A percentile compares a stretch with the other conserved stretches of the same genome.
Evolutionary conservation across 2,329 filamentous ascomycete species (phyloP).

Genomic region (Neonectria neomacrospora): DNA sequence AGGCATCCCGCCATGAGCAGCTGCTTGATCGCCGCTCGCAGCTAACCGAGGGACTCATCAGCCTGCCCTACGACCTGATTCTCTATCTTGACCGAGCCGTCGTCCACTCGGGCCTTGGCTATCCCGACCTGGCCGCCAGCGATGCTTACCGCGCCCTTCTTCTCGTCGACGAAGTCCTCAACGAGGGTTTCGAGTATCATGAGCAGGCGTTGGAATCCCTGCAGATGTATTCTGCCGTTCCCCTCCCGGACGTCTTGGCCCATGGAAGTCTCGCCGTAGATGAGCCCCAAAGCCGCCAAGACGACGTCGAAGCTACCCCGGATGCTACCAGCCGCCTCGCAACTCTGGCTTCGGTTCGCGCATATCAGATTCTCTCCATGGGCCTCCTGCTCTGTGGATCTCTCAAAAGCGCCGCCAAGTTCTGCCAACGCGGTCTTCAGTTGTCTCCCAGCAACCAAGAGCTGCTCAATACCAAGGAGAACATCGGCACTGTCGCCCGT

Average conservation of each 20-base stretch:
- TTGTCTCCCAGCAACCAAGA: constrained; percentile 65
- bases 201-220: constrained; percentile 70
- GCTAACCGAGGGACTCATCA: constrained; percentile 65
- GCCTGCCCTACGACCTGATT: constrained; percentile 69
- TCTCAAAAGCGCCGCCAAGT: constrained; percentile 73
- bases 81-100: constrained; percentile 76
- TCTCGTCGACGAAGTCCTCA: constrained; percentile 80
- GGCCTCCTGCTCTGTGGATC: constrained; percentile 73
- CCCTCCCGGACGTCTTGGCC: constrained; percentile 58
- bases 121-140: constrained; percentile 88
- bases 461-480: constrained; percentile 63
- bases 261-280: constrained; percentile 55
- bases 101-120: constrained; percentile 78
- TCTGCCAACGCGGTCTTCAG: constrained; percentile 70
- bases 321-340: constrained; percentile 56
- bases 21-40: constrained; percentile 66
- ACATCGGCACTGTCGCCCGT: constrained; percentile 64
- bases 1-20: constrained; percentile 52
- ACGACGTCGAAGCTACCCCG: constrained; percentile 49
- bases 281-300: constrained; percentile 47
- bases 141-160: constrained; percentile 93
- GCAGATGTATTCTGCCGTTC: constrained; percentile 46
- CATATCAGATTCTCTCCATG: constrained; percentile 68
- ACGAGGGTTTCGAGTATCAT: constrained; percentile 86
- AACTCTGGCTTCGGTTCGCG: constrained; percentile 62